Evolutionary conservation across 768 basidiomycete genomes (phyloP).

Genomic region (Lactarius psammicola): DNA sequence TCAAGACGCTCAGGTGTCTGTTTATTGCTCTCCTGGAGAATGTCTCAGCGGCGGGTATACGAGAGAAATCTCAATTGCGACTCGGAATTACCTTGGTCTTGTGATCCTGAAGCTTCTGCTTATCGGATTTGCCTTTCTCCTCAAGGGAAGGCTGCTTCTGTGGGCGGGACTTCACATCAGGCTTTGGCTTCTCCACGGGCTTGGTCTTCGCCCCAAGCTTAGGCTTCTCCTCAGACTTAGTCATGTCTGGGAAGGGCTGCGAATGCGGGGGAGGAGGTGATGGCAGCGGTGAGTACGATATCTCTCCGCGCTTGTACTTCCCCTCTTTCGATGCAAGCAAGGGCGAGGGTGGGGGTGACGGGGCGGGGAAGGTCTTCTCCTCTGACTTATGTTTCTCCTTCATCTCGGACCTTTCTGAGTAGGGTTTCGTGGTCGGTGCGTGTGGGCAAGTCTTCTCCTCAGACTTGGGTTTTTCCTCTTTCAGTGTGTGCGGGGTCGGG

Average conservation of each 20-base stretch:
- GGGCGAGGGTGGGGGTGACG: neutral
- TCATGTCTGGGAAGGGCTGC: neutral
- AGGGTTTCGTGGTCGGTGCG: neutral
- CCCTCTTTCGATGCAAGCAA: neutral
- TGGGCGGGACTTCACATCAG: neutral
- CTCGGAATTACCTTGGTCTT: neutral
- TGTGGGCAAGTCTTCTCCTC: slow-evolving; percentile 9
- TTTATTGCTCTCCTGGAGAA: neutral
- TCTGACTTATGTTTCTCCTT: neutral
- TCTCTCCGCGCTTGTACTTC: neutral
- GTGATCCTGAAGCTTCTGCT: neutral
- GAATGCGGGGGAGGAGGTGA: neutral
- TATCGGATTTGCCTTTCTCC: slow-evolving; percentile 3
- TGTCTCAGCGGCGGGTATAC: neutral
- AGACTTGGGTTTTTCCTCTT: slow-evolving; percentile 1
- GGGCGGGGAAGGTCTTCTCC: neutral
- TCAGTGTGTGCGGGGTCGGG: neutral
- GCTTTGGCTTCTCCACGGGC: neutral
- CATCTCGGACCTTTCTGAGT: neutral
- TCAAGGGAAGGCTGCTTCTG: neutral
- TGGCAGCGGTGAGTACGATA: neutral
- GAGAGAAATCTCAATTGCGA: neutral
- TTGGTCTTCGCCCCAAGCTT: neutral
- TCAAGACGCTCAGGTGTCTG: neutral
- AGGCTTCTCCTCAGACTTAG: neutral